Conservation (phyloP, 2,329 filamentous ascomycete species). For the Dendryphion nanum region DNA sequence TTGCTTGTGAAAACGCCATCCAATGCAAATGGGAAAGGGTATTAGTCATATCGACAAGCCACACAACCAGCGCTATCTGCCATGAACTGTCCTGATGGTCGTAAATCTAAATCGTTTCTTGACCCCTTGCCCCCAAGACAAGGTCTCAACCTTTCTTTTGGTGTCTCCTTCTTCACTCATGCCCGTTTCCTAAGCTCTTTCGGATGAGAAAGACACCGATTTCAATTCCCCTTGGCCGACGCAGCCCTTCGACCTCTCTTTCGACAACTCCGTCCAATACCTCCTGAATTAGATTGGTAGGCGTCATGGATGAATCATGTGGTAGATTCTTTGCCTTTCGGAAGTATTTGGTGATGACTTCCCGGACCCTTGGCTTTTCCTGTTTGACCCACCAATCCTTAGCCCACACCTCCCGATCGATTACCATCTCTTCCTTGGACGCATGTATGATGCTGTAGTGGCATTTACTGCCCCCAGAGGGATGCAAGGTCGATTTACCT, state of each 20-base stretch:
- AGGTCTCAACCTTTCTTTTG: too few relatives aligned
- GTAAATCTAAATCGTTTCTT: too few relatives aligned
- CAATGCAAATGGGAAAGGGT: not conserved
- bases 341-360: constrained; percentile 47
- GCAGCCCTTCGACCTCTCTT: constrained; percentile 46
- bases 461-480: constrained; percentile 26
- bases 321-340: constrained; percentile 44
- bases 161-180: not conserved
- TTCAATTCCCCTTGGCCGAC: constrained; percentile 46
- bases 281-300: constrained; percentile 57
- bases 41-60: not conserved
- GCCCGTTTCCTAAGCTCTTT: constrained; percentile 10
- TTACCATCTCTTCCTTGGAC: constrained; percentile 49
- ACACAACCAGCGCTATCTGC: not conserved
- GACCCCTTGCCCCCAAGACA: too few relatives aligned
- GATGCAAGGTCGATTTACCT: constrained; percentile 28
- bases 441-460: constrained; percentile 51
- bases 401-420: constrained; percentile 57
- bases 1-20: constrained; percentile 1
- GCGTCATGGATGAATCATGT: constrained; percentile 47
- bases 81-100: too few relatives aligned
- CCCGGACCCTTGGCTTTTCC: constrained; percentile 59
- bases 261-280: constrained; percentile 59
- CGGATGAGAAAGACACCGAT: constrained; percentile 49
- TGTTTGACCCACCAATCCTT: constrained; percentile 64